Base-by-base conservation (phyloP, 176 grass and related monocot genomes). In the Cenchrus fungigraminus region DNA sequence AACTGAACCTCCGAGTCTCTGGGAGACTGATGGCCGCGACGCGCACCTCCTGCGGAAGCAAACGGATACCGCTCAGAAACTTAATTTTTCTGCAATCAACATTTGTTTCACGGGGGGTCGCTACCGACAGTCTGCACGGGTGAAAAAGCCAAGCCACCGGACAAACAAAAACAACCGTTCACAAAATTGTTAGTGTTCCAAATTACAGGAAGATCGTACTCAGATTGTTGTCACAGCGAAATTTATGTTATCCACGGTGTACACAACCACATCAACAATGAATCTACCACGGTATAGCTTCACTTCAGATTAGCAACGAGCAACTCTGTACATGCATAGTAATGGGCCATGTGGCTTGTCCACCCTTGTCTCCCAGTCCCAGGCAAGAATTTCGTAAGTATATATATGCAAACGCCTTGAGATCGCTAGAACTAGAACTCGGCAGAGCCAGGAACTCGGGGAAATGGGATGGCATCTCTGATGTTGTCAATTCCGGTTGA, bases 401-500 rank as follows among this genome's bases (percentile, higher is more conserved):
- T 84, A 31, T 28, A 81, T 65, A 62, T 25, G 62, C 10, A 8
- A 75, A 45, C 34, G 44, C 15, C 80, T 47, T 20, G 22, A 11
- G 13, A 47, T 31, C 28, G 19, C 92, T 90, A 98, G 86, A 99
- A 99, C 54, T 96, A 98, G 86, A 99, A 99, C 54, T 96, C 93
- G 2, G 97, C 91, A 12, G 90, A 99, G 77, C 97, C 93, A 82
- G 97, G 97, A 75, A 85, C 61, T 28, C 93, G 86, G 62, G 93
- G 97, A 69, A 99, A 99, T 54, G 97, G 97, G 91, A 99, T 99
- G 46, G 82, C 90, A 47, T 99, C 93, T 89, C 97, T 92, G 59
- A 99, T 96, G 80, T 99, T 99, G 17, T 99, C 97, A 66, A 99
- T 91, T 76, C 97, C 97, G 44, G 97, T 96, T 42, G 90, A 88